Percentiles rank a stretch among this genome's conserved stretches.
phyloP scores from a whole-genome alignment of 768 basidiomycete genomes.

The Erythrobasidium yunnanense region DNA sequence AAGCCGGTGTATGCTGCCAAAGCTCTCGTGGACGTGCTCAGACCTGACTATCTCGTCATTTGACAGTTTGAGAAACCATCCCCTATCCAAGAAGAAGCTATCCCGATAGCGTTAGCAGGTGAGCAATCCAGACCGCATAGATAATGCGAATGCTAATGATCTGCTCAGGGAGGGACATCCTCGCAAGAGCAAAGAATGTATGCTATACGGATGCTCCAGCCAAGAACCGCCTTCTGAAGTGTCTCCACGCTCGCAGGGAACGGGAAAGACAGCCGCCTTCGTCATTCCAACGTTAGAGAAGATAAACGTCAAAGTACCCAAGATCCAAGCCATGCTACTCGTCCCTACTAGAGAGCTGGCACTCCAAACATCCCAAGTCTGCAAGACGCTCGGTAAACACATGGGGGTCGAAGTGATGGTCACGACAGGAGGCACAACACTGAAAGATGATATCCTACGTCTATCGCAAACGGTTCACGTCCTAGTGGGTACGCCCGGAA shows the following conservation, averaged over 20 bases:
- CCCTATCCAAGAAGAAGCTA: constrained; percentile 98
- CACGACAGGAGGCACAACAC: constrained; percentile 92
- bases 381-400: constrained; percentile 92
- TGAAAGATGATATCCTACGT: constrained; percentile 94
- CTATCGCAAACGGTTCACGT: constrained; percentile 83
- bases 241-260: constrained; percentile 45
- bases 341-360: constrained; percentile 98
- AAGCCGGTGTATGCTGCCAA: constrained; percentile 58
- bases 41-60: background rate
- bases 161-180: constrained; percentile 80
- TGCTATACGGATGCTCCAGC: background rate
- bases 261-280: constrained; percentile 97
- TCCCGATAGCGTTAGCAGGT: constrained; percentile 8
- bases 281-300: constrained; percentile 94
- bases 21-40: background rate
- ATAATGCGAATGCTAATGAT: background rate
- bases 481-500: constrained; percentile 90
- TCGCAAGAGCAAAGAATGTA: constrained; percentile 69
- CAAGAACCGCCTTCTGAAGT: background rate
- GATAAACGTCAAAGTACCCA: constrained; percentile 65
- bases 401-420: constrained; percentile 97
- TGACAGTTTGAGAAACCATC: constrained; percentile 72
- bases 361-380: constrained; percentile 95
- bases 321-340: constrained; percentile 91
- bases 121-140: background rate